These are phyloP conservation scores for Diaporthe helianthi DNA, from an alignment of 2,329 filamentous ascomycete species.

Conservation along the genomic window DNA sequence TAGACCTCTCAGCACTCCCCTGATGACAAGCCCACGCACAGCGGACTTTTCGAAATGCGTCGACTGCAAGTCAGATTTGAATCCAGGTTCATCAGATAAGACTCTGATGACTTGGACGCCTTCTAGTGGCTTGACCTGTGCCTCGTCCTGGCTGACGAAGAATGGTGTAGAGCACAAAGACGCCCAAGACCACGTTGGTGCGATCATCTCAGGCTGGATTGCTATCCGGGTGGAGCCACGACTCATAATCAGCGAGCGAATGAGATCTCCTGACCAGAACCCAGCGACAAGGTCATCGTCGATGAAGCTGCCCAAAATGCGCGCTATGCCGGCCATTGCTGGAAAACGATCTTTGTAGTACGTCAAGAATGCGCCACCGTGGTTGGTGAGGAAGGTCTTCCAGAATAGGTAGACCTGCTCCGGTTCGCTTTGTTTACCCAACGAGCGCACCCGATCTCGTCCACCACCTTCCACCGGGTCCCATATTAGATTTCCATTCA, in stretches of 20 bases:
- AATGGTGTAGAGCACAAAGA: neutral
- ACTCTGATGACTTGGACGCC: neutral
- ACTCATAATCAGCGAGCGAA: neutral
- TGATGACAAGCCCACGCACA: neutral
- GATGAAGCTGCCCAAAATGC: neutral
- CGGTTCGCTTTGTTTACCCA: neutral
- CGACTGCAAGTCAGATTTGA: neutral
- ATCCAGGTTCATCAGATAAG: neutral
- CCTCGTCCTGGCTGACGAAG: too few relatives aligned
- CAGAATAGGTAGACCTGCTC: neutral
- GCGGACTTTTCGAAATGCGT: neutral
- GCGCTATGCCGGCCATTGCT: neutral
- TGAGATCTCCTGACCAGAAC: neutral
- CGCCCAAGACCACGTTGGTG: slow-evolving; percentile 5
- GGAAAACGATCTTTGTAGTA: neutral
- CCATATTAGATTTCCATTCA: neutral
- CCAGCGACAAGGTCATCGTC: neutral
- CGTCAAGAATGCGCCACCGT: neutral
- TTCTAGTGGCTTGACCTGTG: neutral
- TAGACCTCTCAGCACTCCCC: neutral
- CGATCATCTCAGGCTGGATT: neutral
- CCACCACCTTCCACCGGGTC: rapidly evolving
- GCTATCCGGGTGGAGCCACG: neutral
- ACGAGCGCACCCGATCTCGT: neutral
- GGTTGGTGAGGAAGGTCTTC: neutral